Percentiles rank a stretch among this genome's conserved stretches.
Evolutionary conservation across 1,284 basidiomycete genomes (phyloP).

Genomic region (Ceratobasidium sp.): DNA sequence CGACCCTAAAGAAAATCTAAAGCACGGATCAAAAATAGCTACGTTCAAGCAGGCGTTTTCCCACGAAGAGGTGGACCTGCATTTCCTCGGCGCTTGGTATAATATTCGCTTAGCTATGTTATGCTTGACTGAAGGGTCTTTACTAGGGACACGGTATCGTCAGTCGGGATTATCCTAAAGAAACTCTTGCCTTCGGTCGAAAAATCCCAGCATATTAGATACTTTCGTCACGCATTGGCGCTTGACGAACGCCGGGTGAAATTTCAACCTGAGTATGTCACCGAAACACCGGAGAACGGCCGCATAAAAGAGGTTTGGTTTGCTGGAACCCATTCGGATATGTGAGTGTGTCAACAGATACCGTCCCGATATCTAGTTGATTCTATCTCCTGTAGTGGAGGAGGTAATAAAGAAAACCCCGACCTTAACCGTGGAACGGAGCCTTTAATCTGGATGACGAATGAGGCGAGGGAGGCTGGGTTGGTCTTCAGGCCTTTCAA

Average conservation of each 20-base stretch:
- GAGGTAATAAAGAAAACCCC: constrained; percentile 49
- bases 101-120: background rate
- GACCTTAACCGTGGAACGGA: constrained; percentile 35
- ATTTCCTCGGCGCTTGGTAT: constrained; percentile 60
- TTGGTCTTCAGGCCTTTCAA: constrained; percentile 31
- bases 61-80: constrained; percentile 53
- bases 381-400: constrained; percentile 44
- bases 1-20: constrained; percentile 26
- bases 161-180: constrained; percentile 55
- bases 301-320: constrained; percentile 57
- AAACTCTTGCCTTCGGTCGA: constrained; percentile 53
- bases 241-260: constrained; percentile 61
- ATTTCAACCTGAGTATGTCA: constrained; percentile 60
- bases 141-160: constrained; percentile 63
- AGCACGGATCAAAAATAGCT: constrained; percentile 44
- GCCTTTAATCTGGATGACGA: constrained; percentile 51
- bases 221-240: constrained; percentile 61
- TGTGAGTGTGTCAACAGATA: constrained; percentile 51
- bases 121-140: constrained; percentile 11
- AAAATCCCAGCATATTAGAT: constrained; percentile 54
- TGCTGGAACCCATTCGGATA: constrained; percentile 56
- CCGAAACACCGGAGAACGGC: background rate
- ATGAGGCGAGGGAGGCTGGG: constrained; percentile 48
- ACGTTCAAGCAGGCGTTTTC: constrained; percentile 61
- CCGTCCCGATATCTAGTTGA: background rate